Evolutionary conservation across 192 early-diverging fungal species (phyloP).

Genomic region (Jimgerdemannia flammicorona): DNA sequence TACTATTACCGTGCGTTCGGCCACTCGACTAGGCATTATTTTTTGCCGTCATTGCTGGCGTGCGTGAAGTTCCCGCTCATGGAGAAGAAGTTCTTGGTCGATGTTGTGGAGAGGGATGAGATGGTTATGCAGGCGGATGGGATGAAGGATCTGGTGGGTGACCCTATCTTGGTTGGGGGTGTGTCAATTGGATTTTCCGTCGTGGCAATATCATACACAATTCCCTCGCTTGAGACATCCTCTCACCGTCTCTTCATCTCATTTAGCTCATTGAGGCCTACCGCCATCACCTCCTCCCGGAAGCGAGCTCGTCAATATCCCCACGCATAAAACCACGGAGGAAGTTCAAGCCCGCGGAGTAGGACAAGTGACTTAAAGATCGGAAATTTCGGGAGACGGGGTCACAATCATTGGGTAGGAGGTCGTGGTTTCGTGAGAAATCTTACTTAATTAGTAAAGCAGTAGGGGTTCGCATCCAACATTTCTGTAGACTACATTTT

Average conservation of each 20-base stretch:
- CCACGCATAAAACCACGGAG: not conserved
- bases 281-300: constrained; percentile 2
- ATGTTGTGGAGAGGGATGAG: constrained; percentile 18
- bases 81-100: constrained; percentile 18
- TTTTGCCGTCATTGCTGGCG: constrained; percentile 23
- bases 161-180: not conserved
- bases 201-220: not conserved
- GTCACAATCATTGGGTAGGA: no score
- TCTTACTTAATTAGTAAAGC: no score
- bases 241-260: not conserved
- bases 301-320: not conserved
- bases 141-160: constrained; percentile 32
- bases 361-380: no score
- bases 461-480: no score
- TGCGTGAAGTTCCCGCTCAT: constrained; percentile 36
- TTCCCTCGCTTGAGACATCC: not conserved
- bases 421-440: no score
- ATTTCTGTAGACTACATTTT: no score
- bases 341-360: not conserved
- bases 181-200: no score
- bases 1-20: not conserved
- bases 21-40: not conserved
- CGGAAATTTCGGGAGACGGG: no score
- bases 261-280: constrained; percentile 3
- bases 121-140: constrained; percentile 23